Evolutionary conservation across 345 rosid genomes (phyloP).

Genomic region (Citrus cavaleriei): DNA sequence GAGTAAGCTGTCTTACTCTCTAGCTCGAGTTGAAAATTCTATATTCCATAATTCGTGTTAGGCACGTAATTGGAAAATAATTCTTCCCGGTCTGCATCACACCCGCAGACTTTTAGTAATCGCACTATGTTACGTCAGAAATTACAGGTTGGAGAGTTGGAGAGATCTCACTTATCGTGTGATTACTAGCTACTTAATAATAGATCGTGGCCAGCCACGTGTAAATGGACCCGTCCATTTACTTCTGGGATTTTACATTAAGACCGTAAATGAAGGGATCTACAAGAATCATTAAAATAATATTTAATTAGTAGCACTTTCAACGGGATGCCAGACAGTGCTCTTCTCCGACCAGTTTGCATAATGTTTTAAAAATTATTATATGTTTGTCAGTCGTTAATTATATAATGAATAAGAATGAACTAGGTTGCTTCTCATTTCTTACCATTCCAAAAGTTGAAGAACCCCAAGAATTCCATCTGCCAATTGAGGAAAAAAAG

Average conservation of each 20-base stretch:
- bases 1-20: background rate
- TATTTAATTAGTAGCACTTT: background rate
- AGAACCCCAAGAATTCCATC: conserved; percentile 43
- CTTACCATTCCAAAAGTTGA: conserved; percentile 46
- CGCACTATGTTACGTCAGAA: background rate
- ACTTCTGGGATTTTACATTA: background rate
- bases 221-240: background rate
- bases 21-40: background rate
- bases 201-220: background rate
- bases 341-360: background rate
- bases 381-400: background rate
- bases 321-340: background rate
- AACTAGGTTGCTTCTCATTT: background rate
- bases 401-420: background rate
- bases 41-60: background rate
- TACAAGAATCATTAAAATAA: background rate
- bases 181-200: background rate
- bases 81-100: background rate
- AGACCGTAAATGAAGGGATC: background rate
- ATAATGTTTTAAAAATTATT: background rate
- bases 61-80: background rate
- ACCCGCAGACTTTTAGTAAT: background rate
- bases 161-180: background rate
- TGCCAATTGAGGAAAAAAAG: background rate
- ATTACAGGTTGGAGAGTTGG: too few relatives aligned